A percentile compares a stretch with the other conserved stretches of the same genome.
These are phyloP conservation scores for Aspergillus avenaceus DNA, from an alignment of 495 filamentous ascomycete genomes.

Conservation along the genomic window DNA sequence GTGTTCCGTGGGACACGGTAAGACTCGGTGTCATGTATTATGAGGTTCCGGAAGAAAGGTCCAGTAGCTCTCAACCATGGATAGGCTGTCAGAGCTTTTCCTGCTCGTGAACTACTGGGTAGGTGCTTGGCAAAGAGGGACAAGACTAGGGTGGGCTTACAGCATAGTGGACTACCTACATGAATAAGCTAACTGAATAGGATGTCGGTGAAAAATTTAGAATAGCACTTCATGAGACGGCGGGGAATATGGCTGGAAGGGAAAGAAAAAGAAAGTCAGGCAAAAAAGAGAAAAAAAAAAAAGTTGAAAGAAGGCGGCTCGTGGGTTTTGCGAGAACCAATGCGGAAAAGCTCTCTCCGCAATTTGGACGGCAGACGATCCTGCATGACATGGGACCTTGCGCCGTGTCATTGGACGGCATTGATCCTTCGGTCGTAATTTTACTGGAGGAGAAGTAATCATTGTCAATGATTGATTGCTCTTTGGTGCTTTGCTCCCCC, in stretches of 20 bases:
- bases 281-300: background rate
- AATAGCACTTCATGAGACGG: background rate
- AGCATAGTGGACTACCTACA: background rate
- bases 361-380: conserved; percentile 18
- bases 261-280: background rate
- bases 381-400: conserved; percentile 11
- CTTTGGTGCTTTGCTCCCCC: background rate
- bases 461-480: background rate
- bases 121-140: background rate
- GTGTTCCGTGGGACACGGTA: conserved; percentile 6
- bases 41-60: conserved; percentile 7
- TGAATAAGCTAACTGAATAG: background rate
- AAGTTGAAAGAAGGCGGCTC: background rate
- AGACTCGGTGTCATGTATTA: conserved; percentile 3
- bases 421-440: conserved; percentile 4
- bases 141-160: background rate
- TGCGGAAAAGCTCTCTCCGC: conserved; percentile 23
- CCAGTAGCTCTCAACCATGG: conserved; percentile 13
- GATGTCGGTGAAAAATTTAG: background rate
- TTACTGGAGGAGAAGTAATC: background rate
- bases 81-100: background rate
- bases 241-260: background rate
- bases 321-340: background rate
- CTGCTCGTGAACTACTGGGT: background rate
- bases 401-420: background rate